Conservation (phyloP, 2,329 filamentous ascomycete species). For the Cryphonectria japonica region DNA sequence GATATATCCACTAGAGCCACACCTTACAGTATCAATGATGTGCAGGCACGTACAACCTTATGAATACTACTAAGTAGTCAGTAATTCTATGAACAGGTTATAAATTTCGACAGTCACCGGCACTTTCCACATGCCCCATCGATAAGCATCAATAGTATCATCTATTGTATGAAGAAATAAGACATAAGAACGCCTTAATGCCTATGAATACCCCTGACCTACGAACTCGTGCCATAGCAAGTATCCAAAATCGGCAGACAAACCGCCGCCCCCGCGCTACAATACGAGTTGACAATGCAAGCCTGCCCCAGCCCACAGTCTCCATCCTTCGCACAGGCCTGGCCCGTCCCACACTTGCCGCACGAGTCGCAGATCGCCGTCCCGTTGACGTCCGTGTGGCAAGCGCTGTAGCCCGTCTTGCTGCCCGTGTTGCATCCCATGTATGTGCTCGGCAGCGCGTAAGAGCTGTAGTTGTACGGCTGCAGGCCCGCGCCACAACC, state of each 20-base stretch:
- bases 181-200: too few relatives aligned
- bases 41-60: too few relatives aligned
- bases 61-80: too few relatives aligned
- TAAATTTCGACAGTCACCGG: too few relatives aligned
- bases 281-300: slow-evolving; percentile 10
- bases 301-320: slow-evolving; percentile 14
- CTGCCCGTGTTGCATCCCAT: slow-evolving; percentile 23
- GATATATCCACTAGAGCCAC: too few relatives aligned
- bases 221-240: slow-evolving; percentile 11
- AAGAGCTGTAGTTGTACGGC: slow-evolving; percentile 8
- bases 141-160: too few relatives aligned
- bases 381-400: slow-evolving; percentile 15
- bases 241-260: slow-evolving; percentile 21
- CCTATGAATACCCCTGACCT: too few relatives aligned
- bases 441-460: slow-evolving; percentile 9
- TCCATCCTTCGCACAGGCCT: slow-evolving; percentile 17
- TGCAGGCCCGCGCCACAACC: slow-evolving; percentile 15
- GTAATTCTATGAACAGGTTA: too few relatives aligned
- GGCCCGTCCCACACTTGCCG: slow-evolving; percentile 20
- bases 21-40: too few relatives aligned
- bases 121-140: too few relatives aligned
- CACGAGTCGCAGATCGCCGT: slow-evolving; percentile 17
- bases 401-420: slow-evolving; percentile 13
- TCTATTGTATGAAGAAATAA: too few relatives aligned
- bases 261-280: background rate